These are phyloP conservation scores for Phaseolus coccineus DNA, from an alignment of 331 rosid genomes.

Conservation along the genomic window DNA sequence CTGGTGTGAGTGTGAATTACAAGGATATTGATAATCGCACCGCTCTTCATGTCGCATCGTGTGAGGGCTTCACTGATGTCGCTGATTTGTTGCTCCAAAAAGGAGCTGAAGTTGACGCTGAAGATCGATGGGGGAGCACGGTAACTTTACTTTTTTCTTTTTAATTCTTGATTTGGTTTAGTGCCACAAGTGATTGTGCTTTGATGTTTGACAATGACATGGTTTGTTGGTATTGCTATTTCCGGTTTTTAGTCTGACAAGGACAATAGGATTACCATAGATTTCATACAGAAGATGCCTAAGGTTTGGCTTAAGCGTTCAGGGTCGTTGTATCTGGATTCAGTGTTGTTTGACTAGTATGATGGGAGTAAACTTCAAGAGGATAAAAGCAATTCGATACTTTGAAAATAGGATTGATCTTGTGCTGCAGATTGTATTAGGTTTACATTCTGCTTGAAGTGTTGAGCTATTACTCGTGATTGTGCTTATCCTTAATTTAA, in stretches of 20 bases:
- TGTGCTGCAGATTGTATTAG: constrained; percentile 1
- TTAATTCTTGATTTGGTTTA: constrained; percentile 5
- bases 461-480: not conserved
- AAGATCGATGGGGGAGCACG: constrained; percentile 97
- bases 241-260: not conserved
- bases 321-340: constrained; percentile 4
- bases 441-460: constrained; percentile 22
- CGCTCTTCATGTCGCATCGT: constrained; percentile 88
- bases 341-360: constrained; percentile 8
- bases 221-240: not conserved
- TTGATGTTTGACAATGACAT: not conserved
- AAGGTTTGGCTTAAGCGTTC: not conserved
- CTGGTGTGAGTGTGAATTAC: constrained; percentile 80
- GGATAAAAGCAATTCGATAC: constrained; percentile 2
- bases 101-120: constrained; percentile 71
- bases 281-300: constrained; percentile 6
- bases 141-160: constrained; percentile 45
- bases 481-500: constrained; percentile 14
- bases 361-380: not conserved
- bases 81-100: constrained; percentile 74
- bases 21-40: constrained; percentile 82
- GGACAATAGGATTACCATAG: not conserved
- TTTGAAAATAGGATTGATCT: constrained; percentile 13
- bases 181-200: not conserved
- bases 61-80: constrained; percentile 81